Evolutionary conservation across 2,329 filamentous ascomycete species (phyloP).

Genomic region (Rutstroemia sp.): DNA sequence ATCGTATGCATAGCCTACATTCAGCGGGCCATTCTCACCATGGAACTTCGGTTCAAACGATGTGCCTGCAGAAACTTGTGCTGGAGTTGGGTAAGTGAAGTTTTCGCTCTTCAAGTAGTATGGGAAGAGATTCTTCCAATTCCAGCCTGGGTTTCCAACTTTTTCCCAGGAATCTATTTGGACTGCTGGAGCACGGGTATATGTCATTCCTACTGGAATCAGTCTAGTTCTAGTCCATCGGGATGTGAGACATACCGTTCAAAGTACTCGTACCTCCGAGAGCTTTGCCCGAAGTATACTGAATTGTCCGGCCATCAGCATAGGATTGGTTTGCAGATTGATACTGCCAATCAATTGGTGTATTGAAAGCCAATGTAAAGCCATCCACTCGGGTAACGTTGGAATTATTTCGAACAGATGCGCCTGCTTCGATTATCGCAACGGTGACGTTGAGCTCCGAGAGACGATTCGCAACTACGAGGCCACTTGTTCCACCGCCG

Average conservation of each 20-base stretch:
- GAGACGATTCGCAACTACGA: slow-evolving; percentile 19
- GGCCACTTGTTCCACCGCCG: slow-evolving; percentile 16
- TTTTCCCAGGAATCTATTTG: slow-evolving; percentile 38
- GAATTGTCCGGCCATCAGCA: slow-evolving; percentile 7
- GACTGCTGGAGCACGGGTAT: slow-evolving; percentile 16
- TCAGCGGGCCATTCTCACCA: slow-evolving; percentile 14
- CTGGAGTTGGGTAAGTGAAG: slow-evolving; percentile 17
- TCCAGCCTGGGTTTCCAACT: slow-evolving; percentile 38
- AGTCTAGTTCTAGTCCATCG: background rate
- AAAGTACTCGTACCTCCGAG: slow-evolving; percentile 16
- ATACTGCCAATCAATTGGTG: slow-evolving; percentile 19
- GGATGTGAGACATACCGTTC: slow-evolving; percentile 28
- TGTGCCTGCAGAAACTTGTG: slow-evolving; percentile 9
- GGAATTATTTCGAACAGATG: slow-evolving; percentile 11
- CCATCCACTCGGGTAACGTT: slow-evolving; percentile 13
- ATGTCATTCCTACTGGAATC: slow-evolving; percentile 30
- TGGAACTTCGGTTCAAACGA: slow-evolving; percentile 12
- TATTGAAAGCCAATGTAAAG: slow-evolving; percentile 11
- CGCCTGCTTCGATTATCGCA: slow-evolving; percentile 20
- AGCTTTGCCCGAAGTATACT: slow-evolving; percentile 14
- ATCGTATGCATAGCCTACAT: slow-evolving; percentile 14
- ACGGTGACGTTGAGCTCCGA: slow-evolving; percentile 15
- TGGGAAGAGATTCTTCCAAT: slow-evolving; percentile 34
- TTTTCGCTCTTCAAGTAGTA: slow-evolving; percentile 35
- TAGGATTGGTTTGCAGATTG: slow-evolving; percentile 10